Evolutionary conservation across 768 basidiomycete species (phyloP), one percentile per base, ranked within the genome.

Genomic region (Leucosporidium yakuticum): DNA sequence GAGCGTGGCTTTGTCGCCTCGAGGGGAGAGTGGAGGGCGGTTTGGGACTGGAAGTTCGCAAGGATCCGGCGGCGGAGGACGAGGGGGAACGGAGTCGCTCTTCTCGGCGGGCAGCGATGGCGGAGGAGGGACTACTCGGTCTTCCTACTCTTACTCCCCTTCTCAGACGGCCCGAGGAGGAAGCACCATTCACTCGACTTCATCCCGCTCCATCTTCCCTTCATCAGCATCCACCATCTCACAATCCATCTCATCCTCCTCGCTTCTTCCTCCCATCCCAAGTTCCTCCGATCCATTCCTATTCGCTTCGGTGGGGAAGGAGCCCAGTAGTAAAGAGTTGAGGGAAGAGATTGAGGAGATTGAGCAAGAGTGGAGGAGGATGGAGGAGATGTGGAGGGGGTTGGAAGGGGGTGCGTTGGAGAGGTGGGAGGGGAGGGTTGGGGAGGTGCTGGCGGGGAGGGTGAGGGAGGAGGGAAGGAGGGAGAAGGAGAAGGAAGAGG

Each of bases 271-370:
- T 2, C 63, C 69, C 8, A 58, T 71, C 9, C 49, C 66, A 11
- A 58, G 60, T 2, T 62, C 65, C 7, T 44, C 55, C 12, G 69
- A 71, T n/a, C 69, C 69, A 4, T 25, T 51, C 29, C n/a, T 67
- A 34, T 62, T 71, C 44, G 65, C 65, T 7, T 27, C 60, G 0
- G n/a, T 56, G 0, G 48, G 12, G n/a, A 20, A 15, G 5, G 61
- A 67, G 23, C 61, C 61, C 0, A 47, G 11, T 9, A 49, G 49
- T 48, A n/a, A 9, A n/a, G 66, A 64, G 27, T 56, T 64, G 5
- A 21, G 29, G 32, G 6, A 21, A 21, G 63, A 64, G 39, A 56
- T 57, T 19, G 12, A 5, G 15, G 64, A 70, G 51, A 70, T 70
- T 34, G 69, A 70, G 62, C n/a, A 4, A 17, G 69, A 70, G 57